Conservation (phyloP, 495 filamentous ascomycete genomes). For the Eremomyces bilateralis region DNA sequence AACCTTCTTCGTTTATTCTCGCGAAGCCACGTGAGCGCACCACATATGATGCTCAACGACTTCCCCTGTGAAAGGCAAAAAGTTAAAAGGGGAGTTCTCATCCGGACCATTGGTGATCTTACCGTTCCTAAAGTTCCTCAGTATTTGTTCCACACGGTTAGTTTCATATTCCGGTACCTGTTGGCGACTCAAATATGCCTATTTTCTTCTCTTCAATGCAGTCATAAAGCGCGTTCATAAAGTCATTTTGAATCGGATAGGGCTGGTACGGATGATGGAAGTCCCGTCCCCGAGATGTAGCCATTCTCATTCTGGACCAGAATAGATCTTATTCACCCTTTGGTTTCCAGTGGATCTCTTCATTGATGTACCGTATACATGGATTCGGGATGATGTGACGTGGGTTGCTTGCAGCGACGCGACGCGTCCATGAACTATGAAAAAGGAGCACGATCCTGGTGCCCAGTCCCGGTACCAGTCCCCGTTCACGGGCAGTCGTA, state of each 20-base stretch:
- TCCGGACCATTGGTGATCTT: conserved; percentile 2
- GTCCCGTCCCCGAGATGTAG: too few species aligned
- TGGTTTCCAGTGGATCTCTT: too few species aligned
- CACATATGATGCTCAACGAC: conserved; percentile 87
- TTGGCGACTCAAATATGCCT: conserved; percentile 87
- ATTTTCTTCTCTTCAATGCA: conserved; percentile 62
- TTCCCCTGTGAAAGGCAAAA: conserved; percentile 41
- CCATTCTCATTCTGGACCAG: too few species aligned
- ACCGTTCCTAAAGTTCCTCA: conserved; percentile 16
- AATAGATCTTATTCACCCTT: too few species aligned
- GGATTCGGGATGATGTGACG: too few species aligned
- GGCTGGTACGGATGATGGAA: conserved; percentile 89
- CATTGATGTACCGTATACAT: too few species aligned
- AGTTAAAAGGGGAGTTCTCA: not conserved
- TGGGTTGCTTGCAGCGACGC: too few species aligned
- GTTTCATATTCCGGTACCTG: conserved; percentile 39
- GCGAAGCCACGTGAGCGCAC: conserved; percentile 79
- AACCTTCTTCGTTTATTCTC: conserved; percentile 52
- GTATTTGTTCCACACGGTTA: too few species aligned
- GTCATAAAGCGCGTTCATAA: conserved; percentile 73
- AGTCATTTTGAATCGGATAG: conserved; percentile 72
- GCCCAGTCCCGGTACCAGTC: too few species aligned
- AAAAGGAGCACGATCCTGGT: too few species aligned
- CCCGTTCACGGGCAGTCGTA: too few species aligned
- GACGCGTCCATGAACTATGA: too few species aligned